Percentiles rank a stretch among this genome's conserved stretches.
These are phyloP conservation scores for Phoma sp. DNA, from an alignment of 2,329 filamentous ascomycete species.

Conservation along the genomic window DNA sequence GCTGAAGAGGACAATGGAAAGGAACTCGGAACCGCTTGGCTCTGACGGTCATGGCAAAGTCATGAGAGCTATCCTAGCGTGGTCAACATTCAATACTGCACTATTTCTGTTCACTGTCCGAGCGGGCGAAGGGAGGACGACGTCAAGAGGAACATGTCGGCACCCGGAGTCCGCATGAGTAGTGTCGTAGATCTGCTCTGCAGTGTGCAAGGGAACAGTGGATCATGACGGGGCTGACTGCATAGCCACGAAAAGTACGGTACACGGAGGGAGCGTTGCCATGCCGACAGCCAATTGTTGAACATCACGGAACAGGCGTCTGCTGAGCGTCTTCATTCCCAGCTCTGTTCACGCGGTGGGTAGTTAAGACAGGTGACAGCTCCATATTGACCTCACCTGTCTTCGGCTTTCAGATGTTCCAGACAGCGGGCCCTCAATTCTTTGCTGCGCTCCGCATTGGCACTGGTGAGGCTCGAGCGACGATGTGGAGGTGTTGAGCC, in stretches of 20 bases:
- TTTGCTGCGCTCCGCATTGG: neutral
- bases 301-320: constrained; percentile 3
- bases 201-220: constrained; percentile 8
- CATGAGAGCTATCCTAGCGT: neutral
- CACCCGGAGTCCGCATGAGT: neutral
- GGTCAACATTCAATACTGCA: too few species aligned
- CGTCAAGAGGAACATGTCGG: neutral
- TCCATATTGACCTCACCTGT: neutral
- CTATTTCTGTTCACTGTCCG: neutral
- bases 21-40: neutral
- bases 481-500: neutral
- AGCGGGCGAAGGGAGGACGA: neutral
- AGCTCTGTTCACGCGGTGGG: constrained; percentile 4
- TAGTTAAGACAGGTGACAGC: constrained; percentile 2
- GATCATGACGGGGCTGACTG: constrained; percentile 15
- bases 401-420: neutral
- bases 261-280: constrained; percentile 9
- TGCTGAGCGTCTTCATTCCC: constrained; percentile 8
- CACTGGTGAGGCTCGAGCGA: constrained; percentile 10
- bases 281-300: constrained; percentile 2
- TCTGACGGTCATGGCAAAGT: neutral
- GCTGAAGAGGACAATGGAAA: neutral
- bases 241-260: constrained; percentile 1
- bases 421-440: neutral
- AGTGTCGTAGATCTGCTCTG: neutral